A percentile compares a stretch with the other conserved stretches of the same genome.
Conservation (phyloP, 2,329 filamentous ascomycete genomes). For the Penicillium sp. region DNA sequence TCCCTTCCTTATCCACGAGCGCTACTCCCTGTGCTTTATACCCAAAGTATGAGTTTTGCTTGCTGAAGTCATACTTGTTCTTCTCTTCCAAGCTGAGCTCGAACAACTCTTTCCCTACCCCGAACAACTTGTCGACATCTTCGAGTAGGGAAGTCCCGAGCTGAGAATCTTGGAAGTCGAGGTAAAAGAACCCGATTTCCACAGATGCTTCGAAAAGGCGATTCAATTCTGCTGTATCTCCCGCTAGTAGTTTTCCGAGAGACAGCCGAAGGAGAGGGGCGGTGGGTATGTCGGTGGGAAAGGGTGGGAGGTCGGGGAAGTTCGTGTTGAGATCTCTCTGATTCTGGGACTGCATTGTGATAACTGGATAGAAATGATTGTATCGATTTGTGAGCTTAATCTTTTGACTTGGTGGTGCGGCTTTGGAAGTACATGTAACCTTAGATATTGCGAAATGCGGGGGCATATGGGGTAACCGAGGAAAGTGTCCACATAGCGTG, state of each 20-base stretch:
- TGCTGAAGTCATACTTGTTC: slow-evolving; percentile 54
- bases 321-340: slow-evolving; percentile 1
- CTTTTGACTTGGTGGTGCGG: not conserved
- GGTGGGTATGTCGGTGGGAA: slow-evolving; percentile 43
- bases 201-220: slow-evolving; percentile 42
- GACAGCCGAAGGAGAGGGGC: slow-evolving; percentile 47
- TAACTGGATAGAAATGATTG: not conserved
- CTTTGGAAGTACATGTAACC: not conserved
- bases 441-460: not conserved
- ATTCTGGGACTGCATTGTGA: not conserved
- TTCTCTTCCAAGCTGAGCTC: slow-evolving; percentile 53
- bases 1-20: slow-evolving; percentile 50
- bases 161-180: slow-evolving; percentile 46
- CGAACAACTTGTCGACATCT: slow-evolving; percentile 49
- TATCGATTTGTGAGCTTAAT: not conserved
- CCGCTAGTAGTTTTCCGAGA: slow-evolving; percentile 37
- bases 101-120: slow-evolving; percentile 49
- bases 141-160: slow-evolving; percentile 43
- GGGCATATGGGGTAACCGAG: not conserved
- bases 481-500: not conserved
- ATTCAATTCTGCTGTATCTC: slow-evolving; percentile 35
- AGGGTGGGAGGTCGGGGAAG: slow-evolving; percentile 38
- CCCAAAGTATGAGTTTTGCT: slow-evolving; percentile 53
- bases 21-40: slow-evolving; percentile 52
- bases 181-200: slow-evolving; percentile 59